Percentiles rank a stretch among this genome's conserved stretches.
phyloP scores from a whole-genome alignment of 2,329 filamentous ascomycete genomes.

The Diaporthe citriasiana region DNA sequence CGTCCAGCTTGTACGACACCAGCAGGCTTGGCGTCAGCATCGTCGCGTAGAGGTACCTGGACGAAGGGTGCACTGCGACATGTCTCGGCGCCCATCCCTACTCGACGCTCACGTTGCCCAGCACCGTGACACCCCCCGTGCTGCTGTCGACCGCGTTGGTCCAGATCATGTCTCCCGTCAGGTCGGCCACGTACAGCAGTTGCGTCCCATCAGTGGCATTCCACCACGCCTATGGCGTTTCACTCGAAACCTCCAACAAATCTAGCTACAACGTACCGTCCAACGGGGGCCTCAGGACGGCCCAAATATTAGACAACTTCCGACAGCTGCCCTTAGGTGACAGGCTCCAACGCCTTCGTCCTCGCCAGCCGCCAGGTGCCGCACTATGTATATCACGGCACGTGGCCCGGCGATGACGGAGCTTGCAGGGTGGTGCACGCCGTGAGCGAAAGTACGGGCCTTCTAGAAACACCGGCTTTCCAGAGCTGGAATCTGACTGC shows the following conservation, averaged over 20 bases:
- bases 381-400: not conserved
- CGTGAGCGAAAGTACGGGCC: not conserved
- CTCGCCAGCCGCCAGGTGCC: not conserved
- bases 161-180: slow-evolving; percentile 7
- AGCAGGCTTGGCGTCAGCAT: slow-evolving; percentile 9
- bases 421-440: not conserved
- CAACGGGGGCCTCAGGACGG: not conserved
- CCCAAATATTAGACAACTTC: not conserved
- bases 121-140: not conserved
- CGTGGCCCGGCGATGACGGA: not conserved
- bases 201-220: slow-evolving; percentile 4
- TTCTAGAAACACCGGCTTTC: not conserved
- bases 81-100: not conserved
- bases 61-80: slow-evolving; percentile 6
- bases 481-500: not conserved
- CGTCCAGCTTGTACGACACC: not conserved
- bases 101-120: not conserved
- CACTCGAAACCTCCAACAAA: not conserved
- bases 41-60: not conserved
- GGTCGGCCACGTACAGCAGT: not conserved
- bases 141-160: not conserved
- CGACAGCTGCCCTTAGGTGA: not conserved
- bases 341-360: not conserved
- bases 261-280: not conserved
- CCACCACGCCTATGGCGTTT: not conserved